Base-by-base conservation (phyloP, 176 grass and related monocot genomes). In the Dactylis glomerata region DNA sequence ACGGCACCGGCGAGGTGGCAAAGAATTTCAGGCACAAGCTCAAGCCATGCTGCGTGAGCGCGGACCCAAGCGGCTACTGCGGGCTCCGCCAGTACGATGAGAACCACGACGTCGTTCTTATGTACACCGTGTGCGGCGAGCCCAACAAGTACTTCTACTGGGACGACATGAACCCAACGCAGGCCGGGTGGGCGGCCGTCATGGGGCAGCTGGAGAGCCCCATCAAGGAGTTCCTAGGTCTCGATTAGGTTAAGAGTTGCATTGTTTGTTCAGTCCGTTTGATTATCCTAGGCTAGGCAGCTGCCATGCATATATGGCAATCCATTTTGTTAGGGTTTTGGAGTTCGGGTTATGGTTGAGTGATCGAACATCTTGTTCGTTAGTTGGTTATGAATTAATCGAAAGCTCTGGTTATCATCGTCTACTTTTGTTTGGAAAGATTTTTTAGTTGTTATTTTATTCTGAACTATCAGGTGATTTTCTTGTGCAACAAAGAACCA, bases 161-260 rank as follows among this genome's bases (percentile, higher is more conserved):
- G 63, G 90, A 91, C 44, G 10, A 33, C 8, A 7, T 31, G 27
- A 44, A 82, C 71, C 82, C 85, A 3, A 83, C 90, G 1, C 37
- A 86, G n/a, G 86, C 74, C 0, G 90, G 83, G 2, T 92, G 87
- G 82, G 7, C 19, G 36, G 68, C 68, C 68, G 40, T 72, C 40
- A 72, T 72, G 68, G 13, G 23, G n/a, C 68, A 14, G 40, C 68
- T 72, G 1, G n/a, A 72, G 2, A 3, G 3, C 40, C 40, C 40
- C 68, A 72, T 72, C 12, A 27, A 26, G 1, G 40, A 46, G 13
- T 72, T 72, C 13, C 6, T 72, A 20, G 31, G 17, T 3, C 31
- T 66, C 17, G 3, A 22, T 32, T 66, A 66, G 16, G 19, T 49
- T 49, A 42, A 42, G 41, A 42, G 41, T 42, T 42, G 6, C 41